Conservation (phyloP, 2,329 filamentous ascomycete species). For the Hymenoscyphus repandus region DNA sequence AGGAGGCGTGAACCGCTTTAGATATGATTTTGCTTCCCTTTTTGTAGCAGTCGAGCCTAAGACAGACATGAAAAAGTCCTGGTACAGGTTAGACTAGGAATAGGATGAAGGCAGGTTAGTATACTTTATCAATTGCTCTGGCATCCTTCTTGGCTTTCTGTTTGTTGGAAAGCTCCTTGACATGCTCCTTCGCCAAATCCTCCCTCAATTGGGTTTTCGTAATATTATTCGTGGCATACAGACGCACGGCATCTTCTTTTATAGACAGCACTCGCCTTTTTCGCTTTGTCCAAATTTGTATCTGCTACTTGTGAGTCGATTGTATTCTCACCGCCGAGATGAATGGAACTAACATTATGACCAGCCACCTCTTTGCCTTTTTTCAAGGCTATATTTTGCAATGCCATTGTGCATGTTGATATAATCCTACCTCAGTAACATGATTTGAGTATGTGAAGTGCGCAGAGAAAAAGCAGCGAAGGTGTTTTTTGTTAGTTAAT, state of each 20-base stretch:
- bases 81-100: slow-evolving; percentile 6
- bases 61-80: slow-evolving; percentile 84
- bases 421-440: slow-evolving; percentile 10
- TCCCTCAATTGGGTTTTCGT: slow-evolving; percentile 22
- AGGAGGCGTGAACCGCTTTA: slow-evolving; percentile 70
- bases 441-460: slow-evolving; percentile 1
- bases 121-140: slow-evolving; percentile 44
- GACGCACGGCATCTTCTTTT: slow-evolving; percentile 7
- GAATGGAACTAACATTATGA: slow-evolving; percentile 28
- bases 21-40: slow-evolving; percentile 85
- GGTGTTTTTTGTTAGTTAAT: slow-evolving; percentile 3
- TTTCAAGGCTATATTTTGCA: slow-evolving; percentile 29
- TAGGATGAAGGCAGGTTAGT: neutral
- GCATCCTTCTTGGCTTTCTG: slow-evolving; percentile 41
- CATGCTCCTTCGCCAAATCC: slow-evolving; percentile 26
- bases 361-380: slow-evolving; percentile 30
- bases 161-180: slow-evolving; percentile 24
- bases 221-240: slow-evolving; percentile 14
- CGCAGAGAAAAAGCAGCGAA: too few relatives aligned
- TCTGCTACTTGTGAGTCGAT: slow-evolving; percentile 18
- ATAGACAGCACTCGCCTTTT: slow-evolving; percentile 5
- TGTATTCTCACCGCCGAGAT: neutral
- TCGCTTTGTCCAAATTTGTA: slow-evolving; percentile 24
- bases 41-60: slow-evolving; percentile 86
- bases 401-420: slow-evolving; percentile 31